Evolutionary conservation across 345 rosid species (phyloP).

Genomic region (Gossypium sturtianum): DNA sequence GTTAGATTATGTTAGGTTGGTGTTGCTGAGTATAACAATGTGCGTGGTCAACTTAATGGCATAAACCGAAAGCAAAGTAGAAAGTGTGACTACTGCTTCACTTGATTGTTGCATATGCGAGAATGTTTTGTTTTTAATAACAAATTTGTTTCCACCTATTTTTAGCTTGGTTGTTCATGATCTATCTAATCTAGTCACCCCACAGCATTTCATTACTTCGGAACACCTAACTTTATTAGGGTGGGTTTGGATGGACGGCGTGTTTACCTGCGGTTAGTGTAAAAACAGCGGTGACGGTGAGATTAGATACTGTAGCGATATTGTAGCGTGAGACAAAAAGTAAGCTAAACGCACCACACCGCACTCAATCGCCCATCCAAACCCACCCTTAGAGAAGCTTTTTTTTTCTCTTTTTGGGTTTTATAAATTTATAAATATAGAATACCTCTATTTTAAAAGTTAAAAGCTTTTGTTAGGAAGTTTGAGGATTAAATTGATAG

Average conservation of each 20-base stretch:
- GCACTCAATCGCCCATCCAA: too few relatives aligned
- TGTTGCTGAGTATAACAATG: conserved; percentile 84
- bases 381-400: too few relatives aligned
- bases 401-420: too few relatives aligned
- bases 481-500: too few relatives aligned
- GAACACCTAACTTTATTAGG: conserved; percentile 49
- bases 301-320: too few relatives aligned
- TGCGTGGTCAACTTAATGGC: conserved; percentile 88
- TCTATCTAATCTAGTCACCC: conserved; percentile 85
- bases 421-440: too few relatives aligned
- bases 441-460: too few relatives aligned
- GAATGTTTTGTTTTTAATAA: conserved; percentile 1
- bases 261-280: too few relatives aligned
- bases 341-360: too few relatives aligned
- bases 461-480: fast-evolving
- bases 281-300: too few relatives aligned
- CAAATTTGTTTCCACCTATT: conserved; percentile 19
- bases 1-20: conserved; percentile 59
- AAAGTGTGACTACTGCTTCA: conserved; percentile 40
- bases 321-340: too few relatives aligned
- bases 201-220: conserved; percentile 69
- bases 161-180: conserved; percentile 98
- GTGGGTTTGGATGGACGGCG: too few relatives aligned
- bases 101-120: neutral
- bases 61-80: conserved; percentile 95